These are phyloP conservation scores for Botryotinia convoluta DNA, from an alignment of 2,329 filamentous ascomycete genomes.

Conservation along the genomic window DNA sequence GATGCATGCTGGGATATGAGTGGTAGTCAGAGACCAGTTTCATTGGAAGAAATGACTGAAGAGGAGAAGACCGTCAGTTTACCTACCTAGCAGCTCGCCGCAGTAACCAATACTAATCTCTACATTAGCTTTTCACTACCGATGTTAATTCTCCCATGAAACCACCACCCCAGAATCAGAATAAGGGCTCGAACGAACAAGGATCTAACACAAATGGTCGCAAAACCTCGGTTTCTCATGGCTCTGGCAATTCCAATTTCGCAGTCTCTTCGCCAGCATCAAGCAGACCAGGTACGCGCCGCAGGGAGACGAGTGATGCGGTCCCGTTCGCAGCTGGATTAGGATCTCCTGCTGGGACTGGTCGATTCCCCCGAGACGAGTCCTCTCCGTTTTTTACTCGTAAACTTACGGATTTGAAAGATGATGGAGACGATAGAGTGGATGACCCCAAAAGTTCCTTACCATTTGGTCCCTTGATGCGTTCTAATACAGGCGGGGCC, in stretches of 20 bases:
- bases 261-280: constrained; percentile 71
- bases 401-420: constrained; percentile 52
- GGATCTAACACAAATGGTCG: constrained; percentile 62
- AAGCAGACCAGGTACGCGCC: constrained; percentile 70
- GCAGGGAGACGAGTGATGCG: constrained; percentile 75
- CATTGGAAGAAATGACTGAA: constrained; percentile 64
- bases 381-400: constrained; percentile 56
- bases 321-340: constrained; percentile 51
- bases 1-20: constrained; percentile 86
- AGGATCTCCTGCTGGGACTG: constrained; percentile 59
- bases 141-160: constrained; percentile 96
- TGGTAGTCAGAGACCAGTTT: constrained; percentile 68
- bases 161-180: constrained; percentile 65
- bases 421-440: constrained; percentile 51
- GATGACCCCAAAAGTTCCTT: constrained; percentile 45
- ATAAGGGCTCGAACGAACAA: constrained; percentile 57
- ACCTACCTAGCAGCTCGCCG: constrained; percentile 19
- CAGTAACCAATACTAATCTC: constrained; percentile 25
- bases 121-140: constrained; percentile 67
- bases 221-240: constrained; percentile 76
- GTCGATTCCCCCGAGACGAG: constrained; percentile 63
- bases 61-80: constrained; percentile 59
- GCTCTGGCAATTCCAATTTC: constrained; percentile 58
- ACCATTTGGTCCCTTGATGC: constrained; percentile 49
- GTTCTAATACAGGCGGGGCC: constrained; percentile 54